Percentiles rank a stretch among this genome's conserved stretches.
phyloP scores from a whole-genome alignment of 768 basidiomycete genomes.

The Lactarius pseudohatsudake region DNA sequence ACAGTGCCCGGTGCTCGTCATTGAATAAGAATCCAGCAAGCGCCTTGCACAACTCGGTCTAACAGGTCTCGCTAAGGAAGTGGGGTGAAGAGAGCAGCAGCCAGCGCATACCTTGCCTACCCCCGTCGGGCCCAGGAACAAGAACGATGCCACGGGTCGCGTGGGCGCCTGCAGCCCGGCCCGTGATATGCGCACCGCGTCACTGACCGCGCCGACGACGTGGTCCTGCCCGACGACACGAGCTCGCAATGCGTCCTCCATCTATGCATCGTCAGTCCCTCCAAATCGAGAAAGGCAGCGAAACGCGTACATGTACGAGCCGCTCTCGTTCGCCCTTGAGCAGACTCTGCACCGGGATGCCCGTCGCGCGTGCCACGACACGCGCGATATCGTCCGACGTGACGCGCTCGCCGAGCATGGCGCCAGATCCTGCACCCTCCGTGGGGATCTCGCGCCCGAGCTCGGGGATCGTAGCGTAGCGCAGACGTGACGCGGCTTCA shows the following conservation, averaged over 20 bases:
- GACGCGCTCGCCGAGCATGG: constrained; percentile 82
- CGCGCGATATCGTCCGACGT: constrained; percentile 87
- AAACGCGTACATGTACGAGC: constrained; percentile 69
- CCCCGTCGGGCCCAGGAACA: constrained; percentile 88
- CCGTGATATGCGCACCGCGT: constrained; percentile 90
- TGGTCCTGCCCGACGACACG: constrained; percentile 91
- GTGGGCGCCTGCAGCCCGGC: constrained; percentile 88
- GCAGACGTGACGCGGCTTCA: constrained; percentile 78
- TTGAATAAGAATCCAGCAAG: constrained; percentile 88
- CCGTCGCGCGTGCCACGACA: constrained; percentile 85
- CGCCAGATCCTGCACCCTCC: constrained; percentile 45
- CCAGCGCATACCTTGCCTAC: constrained; percentile 64
- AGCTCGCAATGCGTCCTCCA: constrained; percentile 75
- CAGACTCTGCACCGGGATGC: constrained; percentile 86
- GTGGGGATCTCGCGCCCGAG: constrained; percentile 69
- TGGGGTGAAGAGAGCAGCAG: background rate
- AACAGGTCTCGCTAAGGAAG: constrained; percentile 8
- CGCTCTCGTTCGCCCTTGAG: constrained; percentile 89
- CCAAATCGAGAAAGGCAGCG: constrained; percentile 1
- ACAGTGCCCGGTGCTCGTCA: constrained; percentile 85
- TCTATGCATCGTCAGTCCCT: constrained; percentile 44
- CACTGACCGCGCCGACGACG: constrained; percentile 79
- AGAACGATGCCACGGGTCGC: constrained; percentile 88
- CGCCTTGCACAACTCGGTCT: constrained; percentile 90
- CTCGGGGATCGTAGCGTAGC: constrained; percentile 83